These are phyloP conservation scores for Coniochaeta prunicola DNA, from an alignment of 2,329 filamentous ascomycete species.

Conservation along the genomic window DNA sequence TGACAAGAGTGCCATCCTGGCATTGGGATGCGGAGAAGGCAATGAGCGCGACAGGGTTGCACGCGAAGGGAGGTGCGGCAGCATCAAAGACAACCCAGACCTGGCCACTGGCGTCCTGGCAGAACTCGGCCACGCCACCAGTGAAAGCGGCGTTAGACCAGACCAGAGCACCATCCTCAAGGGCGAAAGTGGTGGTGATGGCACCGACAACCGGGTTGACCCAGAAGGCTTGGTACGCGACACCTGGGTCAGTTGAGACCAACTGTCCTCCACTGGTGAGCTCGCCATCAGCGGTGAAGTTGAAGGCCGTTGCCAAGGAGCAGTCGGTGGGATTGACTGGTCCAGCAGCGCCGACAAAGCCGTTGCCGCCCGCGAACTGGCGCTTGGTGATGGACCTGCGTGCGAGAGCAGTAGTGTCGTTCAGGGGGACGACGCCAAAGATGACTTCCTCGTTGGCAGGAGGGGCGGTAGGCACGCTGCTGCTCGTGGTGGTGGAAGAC, in stretches of 20 bases:
- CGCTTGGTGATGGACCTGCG: background rate
- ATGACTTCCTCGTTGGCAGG: slow-evolving; percentile 4
- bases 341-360: slow-evolving; percentile 17
- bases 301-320: slow-evolving; percentile 15
- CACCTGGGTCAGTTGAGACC: slow-evolving; percentile 12
- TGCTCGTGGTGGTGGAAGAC: background rate
- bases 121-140: slow-evolving; percentile 17
- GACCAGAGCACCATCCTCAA: slow-evolving; percentile 12
- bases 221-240: slow-evolving; percentile 10
- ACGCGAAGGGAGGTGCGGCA: slow-evolving; percentile 8
- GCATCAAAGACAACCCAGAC: slow-evolving; percentile 15
- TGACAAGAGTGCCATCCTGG: background rate
- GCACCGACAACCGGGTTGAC: slow-evolving; percentile 5
- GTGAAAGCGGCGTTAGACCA: slow-evolving; percentile 19
- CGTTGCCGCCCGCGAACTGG: slow-evolving; percentile 10
- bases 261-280: slow-evolving; percentile 11
- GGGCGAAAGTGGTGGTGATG: slow-evolving; percentile 11
- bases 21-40: slow-evolving; percentile 3
- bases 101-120: slow-evolving; percentile 11
- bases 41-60: slow-evolving; percentile 11
- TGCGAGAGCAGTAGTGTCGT: background rate
- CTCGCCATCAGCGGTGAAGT: slow-evolving; percentile 12
- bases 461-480: background rate
- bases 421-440: slow-evolving; percentile 12
- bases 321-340: slow-evolving; percentile 14